A percentile compares a stretch with the other conserved stretches of the same genome.
Conservation (phyloP, 345 rosid genomes). For the Aethionema arabicum region DNA sequence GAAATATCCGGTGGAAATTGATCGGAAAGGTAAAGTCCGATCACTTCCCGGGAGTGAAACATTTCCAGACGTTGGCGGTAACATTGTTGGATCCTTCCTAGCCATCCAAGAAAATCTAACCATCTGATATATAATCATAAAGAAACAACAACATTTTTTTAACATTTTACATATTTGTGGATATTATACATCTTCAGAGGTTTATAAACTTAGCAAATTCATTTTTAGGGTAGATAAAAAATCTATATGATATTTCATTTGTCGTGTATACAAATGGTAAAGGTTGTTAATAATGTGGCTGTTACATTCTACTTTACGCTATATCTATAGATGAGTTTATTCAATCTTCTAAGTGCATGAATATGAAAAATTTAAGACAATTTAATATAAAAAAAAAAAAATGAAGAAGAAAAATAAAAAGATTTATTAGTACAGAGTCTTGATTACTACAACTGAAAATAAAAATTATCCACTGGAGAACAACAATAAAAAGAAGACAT, state of each 20-base stretch:
- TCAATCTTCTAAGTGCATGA: too few relatives aligned
- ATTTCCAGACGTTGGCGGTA: constrained; percentile 88
- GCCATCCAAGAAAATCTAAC: constrained; percentile 79
- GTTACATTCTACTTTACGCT: background rate
- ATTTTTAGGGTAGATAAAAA: background rate
- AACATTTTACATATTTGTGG: background rate
- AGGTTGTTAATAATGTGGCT: constrained; percentile 4
- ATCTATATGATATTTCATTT: background rate
- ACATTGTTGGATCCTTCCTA: constrained; percentile 63
- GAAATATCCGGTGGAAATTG: constrained; percentile 82
- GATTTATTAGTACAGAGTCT: background rate
- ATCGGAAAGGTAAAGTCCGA: constrained; percentile 62
- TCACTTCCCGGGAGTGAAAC: constrained; percentile 58
- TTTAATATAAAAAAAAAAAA: too few relatives aligned
- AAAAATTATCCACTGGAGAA: constrained; percentile 20
- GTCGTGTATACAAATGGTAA: constrained; percentile 11
- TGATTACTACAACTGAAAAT: constrained; percentile 6
- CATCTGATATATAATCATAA: constrained; percentile 36
- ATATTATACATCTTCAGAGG: background rate
- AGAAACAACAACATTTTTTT: background rate
- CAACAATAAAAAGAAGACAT: background rate
- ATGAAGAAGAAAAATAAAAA: too few relatives aligned
- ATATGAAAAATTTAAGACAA: too few relatives aligned
- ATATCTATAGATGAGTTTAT: background rate
- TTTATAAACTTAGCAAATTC: constrained; percentile 5